Percentiles rank a stretch among this genome's conserved stretches.
These are phyloP conservation scores for Puccinellia tenuiflora DNA, from an alignment of 176 grass and related monocot species.

Conservation along the genomic window DNA sequence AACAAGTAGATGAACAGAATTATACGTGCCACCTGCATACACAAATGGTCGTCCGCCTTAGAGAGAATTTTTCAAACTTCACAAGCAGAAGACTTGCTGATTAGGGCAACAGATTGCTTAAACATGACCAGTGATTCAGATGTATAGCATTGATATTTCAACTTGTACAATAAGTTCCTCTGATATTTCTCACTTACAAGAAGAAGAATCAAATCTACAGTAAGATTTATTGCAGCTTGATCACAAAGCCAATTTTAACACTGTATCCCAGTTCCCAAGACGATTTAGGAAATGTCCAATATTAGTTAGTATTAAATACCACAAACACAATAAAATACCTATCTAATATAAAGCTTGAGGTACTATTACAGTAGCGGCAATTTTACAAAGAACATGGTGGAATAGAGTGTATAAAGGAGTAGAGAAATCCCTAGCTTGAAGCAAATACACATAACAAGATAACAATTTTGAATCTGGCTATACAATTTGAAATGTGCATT, in stretches of 20 bases:
- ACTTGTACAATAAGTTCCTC: not conserved
- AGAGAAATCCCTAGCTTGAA: not conserved
- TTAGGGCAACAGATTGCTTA: not conserved
- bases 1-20: constrained; percentile 88
- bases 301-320: not conserved
- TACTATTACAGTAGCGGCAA: not conserved
- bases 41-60: constrained; percentile 1
- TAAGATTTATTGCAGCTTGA: not conserved
- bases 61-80: not conserved
- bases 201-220: not conserved
- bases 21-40: constrained; percentile 90
- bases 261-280: not conserved
- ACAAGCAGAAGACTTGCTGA: not conserved
- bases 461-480: not conserved
- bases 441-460: not conserved
- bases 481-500: constrained; percentile 2
- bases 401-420: not conserved
- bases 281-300: not conserved
- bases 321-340: not conserved
- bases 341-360: not conserved
- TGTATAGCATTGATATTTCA: not conserved
- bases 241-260: not conserved
- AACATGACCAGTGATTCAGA: not conserved
- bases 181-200: not conserved
- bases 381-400: not conserved